Percentiles rank a stretch among this genome's conserved stretches.
These are phyloP conservation scores for Rhododendron ferrugineum DNA, from an alignment of 148 eudicot species.

Conservation along the genomic window DNA sequence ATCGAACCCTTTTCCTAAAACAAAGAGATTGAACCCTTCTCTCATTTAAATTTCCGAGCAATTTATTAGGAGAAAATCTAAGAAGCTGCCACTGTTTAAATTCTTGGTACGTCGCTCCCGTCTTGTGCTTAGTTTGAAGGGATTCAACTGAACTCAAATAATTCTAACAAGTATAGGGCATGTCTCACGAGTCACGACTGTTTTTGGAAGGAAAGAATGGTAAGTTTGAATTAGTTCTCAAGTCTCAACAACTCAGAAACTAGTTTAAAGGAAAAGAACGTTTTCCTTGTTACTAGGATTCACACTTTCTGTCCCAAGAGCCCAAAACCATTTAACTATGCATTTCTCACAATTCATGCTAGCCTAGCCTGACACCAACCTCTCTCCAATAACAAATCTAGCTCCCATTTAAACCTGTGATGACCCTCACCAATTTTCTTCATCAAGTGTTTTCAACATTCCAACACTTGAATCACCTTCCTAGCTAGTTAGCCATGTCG, in stretches of 20 bases:
- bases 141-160: neutral
- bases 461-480: neutral
- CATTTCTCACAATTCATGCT: constrained; percentile 40
- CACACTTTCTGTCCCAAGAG: constrained; percentile 19
- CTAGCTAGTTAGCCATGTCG: constrained; percentile 34
- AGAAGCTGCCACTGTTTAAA: neutral
- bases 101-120: neutral
- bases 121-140: neutral
- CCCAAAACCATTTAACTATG: constrained; percentile 3
- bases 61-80: too few species aligned
- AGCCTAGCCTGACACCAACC: constrained; percentile 38
- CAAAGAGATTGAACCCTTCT: too few species aligned
- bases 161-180: neutral
- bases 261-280: constrained; percentile 5
- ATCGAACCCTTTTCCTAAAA: neutral
- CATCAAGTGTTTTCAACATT: neutral
- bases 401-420: constrained; percentile 33
- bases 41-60: too few species aligned
- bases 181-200: neutral
- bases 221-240: constrained; percentile 17
- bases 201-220: neutral
- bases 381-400: constrained; percentile 30
- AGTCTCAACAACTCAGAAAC: neutral
- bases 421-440: neutral
- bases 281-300: neutral